These are phyloP conservation scores for Alternaria incomplexa DNA, from an alignment of 2,329 filamentous ascomycete genomes.

Conservation along the genomic window DNA sequence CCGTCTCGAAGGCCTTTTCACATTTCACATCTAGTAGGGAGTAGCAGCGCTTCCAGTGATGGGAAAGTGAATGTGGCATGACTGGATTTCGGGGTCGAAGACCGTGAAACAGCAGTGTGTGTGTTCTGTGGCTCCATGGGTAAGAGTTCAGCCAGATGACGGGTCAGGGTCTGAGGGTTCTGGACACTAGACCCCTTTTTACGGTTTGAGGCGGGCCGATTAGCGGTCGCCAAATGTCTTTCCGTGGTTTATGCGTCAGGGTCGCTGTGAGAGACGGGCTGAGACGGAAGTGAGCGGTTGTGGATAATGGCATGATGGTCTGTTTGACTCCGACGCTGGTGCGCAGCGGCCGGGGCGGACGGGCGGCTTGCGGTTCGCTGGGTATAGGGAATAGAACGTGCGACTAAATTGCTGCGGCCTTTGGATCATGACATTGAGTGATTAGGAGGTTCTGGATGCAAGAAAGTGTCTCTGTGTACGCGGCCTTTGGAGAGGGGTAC, in stretches of 20 bases:
- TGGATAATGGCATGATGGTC: not conserved
- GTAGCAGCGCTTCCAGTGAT: not conserved
- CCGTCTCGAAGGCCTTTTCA: not conserved
- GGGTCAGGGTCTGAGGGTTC: constrained; percentile 1
- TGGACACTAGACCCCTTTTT: not conserved
- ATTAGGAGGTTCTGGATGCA: not conserved
- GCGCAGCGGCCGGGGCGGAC: not conserved
- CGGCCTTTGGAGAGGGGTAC: not conserved
- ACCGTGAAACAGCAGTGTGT: constrained; percentile 4
- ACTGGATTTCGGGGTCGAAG: not conserved
- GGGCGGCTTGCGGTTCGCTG: not conserved
- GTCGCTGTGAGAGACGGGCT: not conserved
- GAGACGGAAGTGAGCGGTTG: not conserved
- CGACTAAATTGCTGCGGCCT: not conserved
- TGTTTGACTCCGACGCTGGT: not conserved
- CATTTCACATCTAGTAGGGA: not conserved
- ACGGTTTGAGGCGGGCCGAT: constrained; percentile 9
- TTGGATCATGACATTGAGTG: not conserved
- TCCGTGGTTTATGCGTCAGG: not conserved
- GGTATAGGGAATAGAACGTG: not conserved
- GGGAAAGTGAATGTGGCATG: not conserved
- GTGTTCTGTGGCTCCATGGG: not conserved
- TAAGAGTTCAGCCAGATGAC: not conserved
- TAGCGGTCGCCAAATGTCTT: not conserved
- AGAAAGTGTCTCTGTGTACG: not conserved